Conservation (phyloP, 768 basidiomycete genomes). For the Leccinum longicurvipes region DNA sequence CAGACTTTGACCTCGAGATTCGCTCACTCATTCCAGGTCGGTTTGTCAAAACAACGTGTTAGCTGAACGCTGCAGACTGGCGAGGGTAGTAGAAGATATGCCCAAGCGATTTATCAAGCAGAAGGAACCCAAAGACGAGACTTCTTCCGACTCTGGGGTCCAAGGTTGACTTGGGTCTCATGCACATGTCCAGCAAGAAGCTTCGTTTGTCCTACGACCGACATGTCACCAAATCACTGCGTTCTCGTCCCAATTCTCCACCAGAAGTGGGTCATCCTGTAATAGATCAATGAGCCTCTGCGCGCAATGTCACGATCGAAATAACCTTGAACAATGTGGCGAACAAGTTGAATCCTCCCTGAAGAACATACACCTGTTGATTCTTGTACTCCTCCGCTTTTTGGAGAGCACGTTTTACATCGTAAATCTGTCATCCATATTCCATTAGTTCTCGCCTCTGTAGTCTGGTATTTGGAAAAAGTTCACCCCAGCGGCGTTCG, state of each 20-base stretch:
- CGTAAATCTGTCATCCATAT: conserved; percentile 51
- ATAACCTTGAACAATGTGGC: conserved; percentile 64
- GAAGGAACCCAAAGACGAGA: conserved; percentile 32
- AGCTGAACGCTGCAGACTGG: conserved; percentile 52
- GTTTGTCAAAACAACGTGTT: conserved; percentile 57
- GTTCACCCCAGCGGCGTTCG: conserved; percentile 68
- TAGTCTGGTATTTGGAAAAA: conserved; percentile 13
- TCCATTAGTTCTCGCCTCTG: conserved; percentile 4
- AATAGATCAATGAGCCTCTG: conserved; percentile 4
- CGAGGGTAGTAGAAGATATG: conserved; percentile 57
- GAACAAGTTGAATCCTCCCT: conserved; percentile 71
- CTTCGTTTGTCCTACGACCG: background rate
- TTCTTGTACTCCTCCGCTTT: conserved; percentile 39
- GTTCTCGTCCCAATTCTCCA: conserved; percentile 70
- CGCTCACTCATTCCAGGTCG: conserved; percentile 42
- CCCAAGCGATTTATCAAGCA: conserved; percentile 52
- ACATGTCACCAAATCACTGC: conserved; percentile 50
- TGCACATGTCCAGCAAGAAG: background rate
- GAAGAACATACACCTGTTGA: conserved; percentile 63
- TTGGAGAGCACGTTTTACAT: conserved; percentile 52
- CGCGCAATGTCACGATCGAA: background rate
- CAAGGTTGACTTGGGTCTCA: background rate
- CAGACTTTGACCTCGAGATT: background rate
- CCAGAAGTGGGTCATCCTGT: conserved; percentile 62
- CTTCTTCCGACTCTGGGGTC: conserved; percentile 8